Conservation (phyloP, 306 rosid genomes). For the Rosa chinensis region DNA sequence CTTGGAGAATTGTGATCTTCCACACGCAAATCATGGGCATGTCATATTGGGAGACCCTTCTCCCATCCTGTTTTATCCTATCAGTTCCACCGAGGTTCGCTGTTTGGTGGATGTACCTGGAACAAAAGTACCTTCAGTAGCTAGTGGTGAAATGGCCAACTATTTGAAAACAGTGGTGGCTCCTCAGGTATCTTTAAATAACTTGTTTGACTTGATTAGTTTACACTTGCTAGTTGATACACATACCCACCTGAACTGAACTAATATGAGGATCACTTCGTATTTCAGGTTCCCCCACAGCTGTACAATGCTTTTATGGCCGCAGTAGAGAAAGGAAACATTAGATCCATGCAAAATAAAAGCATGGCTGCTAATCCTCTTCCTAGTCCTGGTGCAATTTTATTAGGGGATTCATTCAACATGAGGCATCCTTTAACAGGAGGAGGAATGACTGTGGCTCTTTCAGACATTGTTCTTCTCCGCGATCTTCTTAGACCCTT, state of each 20-base stretch:
- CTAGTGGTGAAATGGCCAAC: constrained; percentile 56
- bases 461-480: constrained; percentile 70
- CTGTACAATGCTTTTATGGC: constrained; percentile 23
- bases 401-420: constrained; percentile 62
- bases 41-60: constrained; percentile 66
- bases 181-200: constrained; percentile 47
- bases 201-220: background rate
- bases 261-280: background rate
- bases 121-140: constrained; percentile 55
- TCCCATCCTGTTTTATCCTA: constrained; percentile 58
- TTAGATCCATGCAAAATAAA: constrained; percentile 30
- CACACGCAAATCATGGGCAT: constrained; percentile 58
- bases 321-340: constrained; percentile 25
- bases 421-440: constrained; percentile 95
- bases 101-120: constrained; percentile 72
- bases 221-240: background rate
- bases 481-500: constrained; percentile 73
- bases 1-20: constrained; percentile 58
- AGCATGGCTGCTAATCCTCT: constrained; percentile 35
- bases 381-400: constrained; percentile 32
- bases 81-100: constrained; percentile 63
- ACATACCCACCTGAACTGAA: background rate
- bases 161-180: constrained; percentile 62
- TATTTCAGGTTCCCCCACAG: constrained; percentile 31
- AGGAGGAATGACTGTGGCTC: constrained; percentile 91